phyloP scores from a whole-genome alignment of 2,329 filamentous ascomycete species.

The Phialophora verrucosa region DNA sequence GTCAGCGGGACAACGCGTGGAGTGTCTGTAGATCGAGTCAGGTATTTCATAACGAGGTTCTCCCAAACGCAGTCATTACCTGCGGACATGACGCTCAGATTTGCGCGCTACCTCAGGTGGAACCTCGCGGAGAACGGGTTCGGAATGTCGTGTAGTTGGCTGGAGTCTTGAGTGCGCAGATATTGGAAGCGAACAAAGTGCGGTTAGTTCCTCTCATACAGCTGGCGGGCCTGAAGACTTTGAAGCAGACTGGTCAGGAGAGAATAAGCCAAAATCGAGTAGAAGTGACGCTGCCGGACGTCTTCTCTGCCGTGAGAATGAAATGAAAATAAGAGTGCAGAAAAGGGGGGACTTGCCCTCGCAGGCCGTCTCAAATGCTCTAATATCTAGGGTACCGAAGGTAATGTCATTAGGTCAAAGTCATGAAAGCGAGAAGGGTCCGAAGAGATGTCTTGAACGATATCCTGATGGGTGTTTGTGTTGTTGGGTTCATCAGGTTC shows the following conservation, averaged over 20 bases:
- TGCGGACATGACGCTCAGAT: conserved; percentile 7
- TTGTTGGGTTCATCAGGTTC: conserved; percentile 2
- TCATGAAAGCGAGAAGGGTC: neutral
- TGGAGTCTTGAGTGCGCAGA: neutral
- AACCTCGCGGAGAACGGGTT: neutral
- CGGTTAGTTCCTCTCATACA: neutral
- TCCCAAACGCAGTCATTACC: neutral
- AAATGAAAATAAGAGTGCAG: conserved; percentile 1
- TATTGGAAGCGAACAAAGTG: neutral
- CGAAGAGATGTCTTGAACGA: neutral
- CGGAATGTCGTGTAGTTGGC: neutral
- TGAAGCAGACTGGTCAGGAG: neutral
- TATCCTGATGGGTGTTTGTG: conserved; percentile 3
- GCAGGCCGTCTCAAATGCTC: neutral
- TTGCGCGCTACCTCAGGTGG: neutral
- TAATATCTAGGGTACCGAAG: neutral
- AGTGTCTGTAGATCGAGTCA: conserved; percentile 43
- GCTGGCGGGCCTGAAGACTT: neutral
- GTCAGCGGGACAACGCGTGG: conserved; percentile 79
- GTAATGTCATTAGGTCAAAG: conserved; percentile 1
- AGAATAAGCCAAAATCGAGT: neutral
- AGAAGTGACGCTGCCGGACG: neutral
- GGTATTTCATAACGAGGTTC: neutral
- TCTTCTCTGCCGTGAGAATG: conserved; percentile 1
- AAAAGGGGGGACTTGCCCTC: neutral